Conservation (phyloP, 2,329 filamentous ascomycete genomes). For the Bimuria novae-zelandiae region DNA sequence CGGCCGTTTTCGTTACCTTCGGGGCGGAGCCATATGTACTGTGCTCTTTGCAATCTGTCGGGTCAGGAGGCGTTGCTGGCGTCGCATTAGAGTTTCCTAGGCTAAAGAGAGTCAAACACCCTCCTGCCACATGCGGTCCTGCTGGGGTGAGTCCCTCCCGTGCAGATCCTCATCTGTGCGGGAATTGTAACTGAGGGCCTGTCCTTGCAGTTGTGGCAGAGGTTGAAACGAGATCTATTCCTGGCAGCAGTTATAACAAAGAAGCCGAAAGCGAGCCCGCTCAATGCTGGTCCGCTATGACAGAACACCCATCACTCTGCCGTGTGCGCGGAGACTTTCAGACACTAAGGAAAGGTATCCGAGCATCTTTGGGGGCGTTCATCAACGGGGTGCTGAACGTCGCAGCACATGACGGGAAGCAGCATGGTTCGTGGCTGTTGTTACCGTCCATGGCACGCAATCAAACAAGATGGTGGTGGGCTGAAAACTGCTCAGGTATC, state of each 20-base stretch:
- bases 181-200: conserved; percentile 12
- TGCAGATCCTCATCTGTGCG: conserved; percentile 25
- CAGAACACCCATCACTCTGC: background rate
- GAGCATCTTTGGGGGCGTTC: conserved; percentile 1
- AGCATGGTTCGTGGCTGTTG: conserved; percentile 13
- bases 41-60: conserved; percentile 11
- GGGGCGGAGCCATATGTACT: conserved; percentile 19
- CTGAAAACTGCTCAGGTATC: conserved; percentile 26
- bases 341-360: background rate
- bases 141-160: conserved; percentile 22
- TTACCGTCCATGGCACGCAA: conserved; percentile 12
- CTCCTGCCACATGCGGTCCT: conserved; percentile 15
- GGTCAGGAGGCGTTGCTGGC: conserved; percentile 17
- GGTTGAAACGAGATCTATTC: conserved; percentile 19
- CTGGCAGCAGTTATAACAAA: conserved; percentile 2
- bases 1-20: conserved; percentile 36
- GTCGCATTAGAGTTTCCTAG: conserved; percentile 19
- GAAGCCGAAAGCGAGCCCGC: conserved; percentile 15
- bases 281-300: conserved; percentile 10
- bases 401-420: conserved; percentile 14
- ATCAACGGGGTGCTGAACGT: conserved; percentile 3
- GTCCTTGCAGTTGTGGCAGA: conserved; percentile 23
- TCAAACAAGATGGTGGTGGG: conserved; percentile 20
- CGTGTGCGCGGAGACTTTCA: background rate
- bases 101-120: conserved; percentile 12